Percentiles rank a stretch among this genome's conserved stretches.
phyloP scores from a whole-genome alignment of 495 filamentous ascomycete genomes.

The Beverwykella pulmonaria region DNA sequence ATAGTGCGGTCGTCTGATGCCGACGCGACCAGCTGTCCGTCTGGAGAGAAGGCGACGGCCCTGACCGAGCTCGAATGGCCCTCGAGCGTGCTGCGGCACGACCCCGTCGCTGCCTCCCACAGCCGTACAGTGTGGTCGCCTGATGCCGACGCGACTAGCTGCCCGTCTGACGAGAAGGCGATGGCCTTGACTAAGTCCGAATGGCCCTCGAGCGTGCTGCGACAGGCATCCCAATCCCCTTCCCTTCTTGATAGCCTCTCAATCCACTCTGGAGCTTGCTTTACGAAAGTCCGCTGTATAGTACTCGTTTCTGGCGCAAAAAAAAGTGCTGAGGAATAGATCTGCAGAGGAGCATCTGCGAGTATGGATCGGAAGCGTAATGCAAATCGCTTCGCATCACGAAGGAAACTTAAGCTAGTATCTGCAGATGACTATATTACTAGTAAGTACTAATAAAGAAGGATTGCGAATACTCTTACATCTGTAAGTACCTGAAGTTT shows the following conservation, averaged over 20 bases:
- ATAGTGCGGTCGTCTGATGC: too few relatives aligned
- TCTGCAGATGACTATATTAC: constrained; percentile 9
- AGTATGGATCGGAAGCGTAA: constrained; percentile 37
- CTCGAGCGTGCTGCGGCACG: too few relatives aligned
- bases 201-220: constrained; percentile 3
- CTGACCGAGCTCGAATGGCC: too few relatives aligned
- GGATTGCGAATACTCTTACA: neutral
- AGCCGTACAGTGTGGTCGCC: too few relatives aligned
- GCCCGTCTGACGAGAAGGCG: too few relatives aligned
- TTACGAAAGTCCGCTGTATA: constrained; percentile 8
- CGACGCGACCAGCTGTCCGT: too few relatives aligned
- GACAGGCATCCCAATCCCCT: constrained; percentile 2
- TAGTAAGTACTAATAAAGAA: constrained; percentile 16
- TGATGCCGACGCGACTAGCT: too few relatives aligned
- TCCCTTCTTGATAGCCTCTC: constrained; percentile 12
- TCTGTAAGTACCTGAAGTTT: neutral
- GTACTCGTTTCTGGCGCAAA: constrained; percentile 44
- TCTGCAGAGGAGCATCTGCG: constrained; percentile 40
- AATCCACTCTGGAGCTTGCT: constrained; percentile 6
- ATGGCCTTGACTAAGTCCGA: too few relatives aligned
- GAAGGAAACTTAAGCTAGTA: constrained; percentile 36
- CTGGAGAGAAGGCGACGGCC: too few relatives aligned
- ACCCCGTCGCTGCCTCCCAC: too few relatives aligned
- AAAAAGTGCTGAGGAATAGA: constrained; percentile 43
- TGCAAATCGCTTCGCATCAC: constrained; percentile 47